Base-by-base conservation (phyloP, 176 grass and related monocot species). In the Puya raimondii region DNA sequence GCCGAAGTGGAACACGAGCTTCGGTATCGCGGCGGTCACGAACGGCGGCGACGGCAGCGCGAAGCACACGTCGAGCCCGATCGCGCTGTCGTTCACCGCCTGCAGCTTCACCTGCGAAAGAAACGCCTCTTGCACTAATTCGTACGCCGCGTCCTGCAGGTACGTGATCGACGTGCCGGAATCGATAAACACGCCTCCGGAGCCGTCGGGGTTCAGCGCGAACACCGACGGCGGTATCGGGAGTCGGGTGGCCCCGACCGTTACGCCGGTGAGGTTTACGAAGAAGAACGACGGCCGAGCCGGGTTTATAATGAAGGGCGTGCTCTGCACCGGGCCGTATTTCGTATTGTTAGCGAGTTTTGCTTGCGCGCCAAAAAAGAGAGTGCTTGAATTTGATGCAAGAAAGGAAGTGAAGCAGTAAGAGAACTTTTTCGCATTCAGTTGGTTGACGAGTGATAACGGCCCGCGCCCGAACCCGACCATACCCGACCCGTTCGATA, bases 401-500 rank as follows among this genome's bases (percentile, higher is more conserved):
- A 82, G 74, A 25, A 96, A 83, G 49, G 81, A 85, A 33, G 92
- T 92, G 70, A 96, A 81, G 71, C 92, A 96, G 77, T 92, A 89
- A 12, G 88, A 77, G 80, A 92, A 96, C 69, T 66, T 91, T 1
- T 50, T 72, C 11, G 75, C 75, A 50, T 77, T 67, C 18, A 96
- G 70, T 73, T 96, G 92, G 7, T 82, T 88, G 0, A 80, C 64
- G 0, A 96, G 75, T 20, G 86, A 92, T 76, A 78, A 70, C n/a
- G 17, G 23, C 0, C 88, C 88, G 25, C 81, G 58, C 47, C 92
- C 88, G 69, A 96, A 88, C 0, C 88, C 88, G 12, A 78, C 83
- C 70, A 96, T 91, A 79, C 92, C 88, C 47, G 92, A 89, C 65
- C 85, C 86, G 66, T 87, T 87, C 72, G 66, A 75, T 25, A 89